Evolutionary conservation across 805 yeast species (phyloP), one percentile per base, ranked within the genome.

Genomic region (Teunomyces barrocoloradensis): DNA sequence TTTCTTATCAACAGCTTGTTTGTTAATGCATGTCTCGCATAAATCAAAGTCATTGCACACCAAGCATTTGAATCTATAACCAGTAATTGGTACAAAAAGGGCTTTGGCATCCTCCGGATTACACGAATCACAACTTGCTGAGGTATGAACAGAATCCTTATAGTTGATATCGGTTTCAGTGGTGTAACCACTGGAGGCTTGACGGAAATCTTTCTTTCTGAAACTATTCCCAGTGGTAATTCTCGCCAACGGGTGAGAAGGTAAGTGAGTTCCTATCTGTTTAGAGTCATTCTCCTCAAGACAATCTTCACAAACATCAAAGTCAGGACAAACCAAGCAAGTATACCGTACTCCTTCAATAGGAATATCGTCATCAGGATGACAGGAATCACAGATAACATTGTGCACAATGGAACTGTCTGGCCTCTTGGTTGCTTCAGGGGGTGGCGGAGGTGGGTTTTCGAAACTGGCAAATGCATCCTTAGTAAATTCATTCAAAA

Each of bases 311-410:
- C 86, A 81, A 44, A 81, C 59, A 56, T 81, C 85, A 56, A 67
- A 79, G 56, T 81, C 79, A 3, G 58, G 57, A 55, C 86, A 81
- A 27, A 79, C 74, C 21, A 73, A 52, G 59, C 86, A 81, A 38
- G 73, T 70, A 55, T 70, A 81, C 43, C 86, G 68, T 5, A 60
- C 51, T 6, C 85, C 85, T 18, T 44, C 50, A 38, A 78, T 64
- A 3, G 80, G 77, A 59, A 7, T 47, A 13, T 38, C 25, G 3
- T 49, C 51, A 21, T 52, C 45, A 1, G 70, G 71, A 48, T 53
- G 44, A 44, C 77, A 73, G n/a, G 53, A 45, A 48, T 72, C 74
- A 45, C 77, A 72, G 23, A 65, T 52, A 28, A 66, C 60, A 42
- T 56, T 49, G 2, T 43, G 29, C 46, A 71, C 75, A 4, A 60